phyloP scores from a whole-genome alignment of 208 protist species.

The Trypanosoma platydactyli region DNA sequence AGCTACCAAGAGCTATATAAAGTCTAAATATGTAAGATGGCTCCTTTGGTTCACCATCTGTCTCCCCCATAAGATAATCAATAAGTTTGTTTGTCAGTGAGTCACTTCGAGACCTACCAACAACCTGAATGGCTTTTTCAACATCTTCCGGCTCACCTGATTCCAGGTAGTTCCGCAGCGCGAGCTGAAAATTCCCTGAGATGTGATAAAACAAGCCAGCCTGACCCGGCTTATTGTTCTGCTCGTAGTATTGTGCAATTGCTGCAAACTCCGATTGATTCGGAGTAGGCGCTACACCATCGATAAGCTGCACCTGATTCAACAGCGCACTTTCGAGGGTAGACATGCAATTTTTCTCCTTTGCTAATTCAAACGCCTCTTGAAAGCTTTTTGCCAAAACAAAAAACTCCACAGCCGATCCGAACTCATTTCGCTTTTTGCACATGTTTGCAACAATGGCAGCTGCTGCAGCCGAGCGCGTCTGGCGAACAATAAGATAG shows the following conservation, averaged over 20 bases:
- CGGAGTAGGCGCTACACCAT: conserved; percentile 75
- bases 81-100: conserved; percentile 93
- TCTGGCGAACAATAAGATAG: conserved; percentile 94
- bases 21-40: conserved; percentile 97
- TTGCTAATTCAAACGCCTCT: conserved; percentile 95
- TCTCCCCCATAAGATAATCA: conserved; percentile 96
- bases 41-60: conserved; percentile 95
- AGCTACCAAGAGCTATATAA: conserved; percentile 96
- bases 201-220: conserved; percentile 93
- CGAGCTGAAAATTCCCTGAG: conserved; percentile 84
- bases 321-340: conserved; percentile 83
- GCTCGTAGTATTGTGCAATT: conserved; percentile 95
- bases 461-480: conserved; percentile 91
- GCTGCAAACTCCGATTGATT: conserved; percentile 76
- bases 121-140: conserved; percentile 93
- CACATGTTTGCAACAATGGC: conserved; percentile 92
- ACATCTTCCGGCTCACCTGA: conserved; percentile 84
- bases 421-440: conserved; percentile 80
- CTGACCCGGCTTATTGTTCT: conserved; percentile 67
- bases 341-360: conserved; percentile 83
- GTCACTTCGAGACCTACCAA: conserved; percentile 93
- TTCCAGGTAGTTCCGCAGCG: conserved; percentile 92
- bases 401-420: conserved; percentile 96
- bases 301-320: conserved; percentile 74
- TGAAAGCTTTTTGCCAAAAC: conserved; percentile 90